Base-by-base conservation (phyloP, 148 eudicot genomes). In the Chenopodium berlandieri region DNA sequence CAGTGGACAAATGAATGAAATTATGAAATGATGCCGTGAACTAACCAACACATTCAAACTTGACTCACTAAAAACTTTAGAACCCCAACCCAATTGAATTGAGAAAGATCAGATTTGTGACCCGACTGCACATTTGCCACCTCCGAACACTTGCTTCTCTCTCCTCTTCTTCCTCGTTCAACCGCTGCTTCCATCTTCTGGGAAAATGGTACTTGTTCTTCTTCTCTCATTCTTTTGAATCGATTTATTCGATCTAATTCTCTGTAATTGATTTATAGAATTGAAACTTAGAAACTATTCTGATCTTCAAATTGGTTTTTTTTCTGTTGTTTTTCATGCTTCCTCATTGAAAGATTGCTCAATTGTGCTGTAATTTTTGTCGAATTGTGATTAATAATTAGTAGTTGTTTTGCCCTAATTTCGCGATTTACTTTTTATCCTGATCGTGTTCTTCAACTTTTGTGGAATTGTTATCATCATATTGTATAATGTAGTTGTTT, bases 171-270 rank as follows among this genome's bases (percentile, higher is more conserved):
- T 9, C 30, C 56, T 52, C 40, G 7, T 47, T 48, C 63, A 50
- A 13, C 66, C 40, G 34, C 44, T 9, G 17, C 27, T 44, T 3
- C 54, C 60, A 50, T 1, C 80, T 11, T 47, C 64, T 50, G 50
- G n/a, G 7, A 78, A 27, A 2, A 82, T 82, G 81, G 81, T 82
- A 78, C 7, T 71, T 48, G 1, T n/a, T 71, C 12, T 31, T 62
- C 20, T 72, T 62, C 46, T 7, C 27, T 50, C 27, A n/a, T 71
- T 50, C 11, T 34, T 48, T 20, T 9, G 30, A 25, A 19, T 63
- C n/a, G 62, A 10, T 81, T 14, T 6, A 9, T 65, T 12, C 20
- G 52, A 48, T 72, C 12, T 46, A 54, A 50, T 81, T 17, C 23
- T 32, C 16, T 75, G 44, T 40, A 7, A 5, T 40, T 25, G 58